Conservation (phyloP, 441 rosid species). For the Viola pubescens region DNA sequence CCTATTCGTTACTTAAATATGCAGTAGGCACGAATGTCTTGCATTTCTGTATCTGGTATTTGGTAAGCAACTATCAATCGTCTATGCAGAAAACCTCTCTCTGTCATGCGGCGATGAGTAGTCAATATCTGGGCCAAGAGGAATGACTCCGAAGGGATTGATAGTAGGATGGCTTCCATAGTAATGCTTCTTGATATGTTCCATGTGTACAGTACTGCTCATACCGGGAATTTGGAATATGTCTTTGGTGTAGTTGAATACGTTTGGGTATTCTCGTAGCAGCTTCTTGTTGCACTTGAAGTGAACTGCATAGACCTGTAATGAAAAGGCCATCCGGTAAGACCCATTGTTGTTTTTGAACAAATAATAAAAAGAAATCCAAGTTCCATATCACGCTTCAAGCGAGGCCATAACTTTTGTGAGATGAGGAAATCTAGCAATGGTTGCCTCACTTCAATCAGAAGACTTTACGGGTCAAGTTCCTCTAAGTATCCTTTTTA, state of each 20-base stretch:
- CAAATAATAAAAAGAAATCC: not conserved
- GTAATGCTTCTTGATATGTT: conserved; percentile 72
- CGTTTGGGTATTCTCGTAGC: conserved; percentile 64
- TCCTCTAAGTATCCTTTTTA: no score
- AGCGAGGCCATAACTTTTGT: not conserved
- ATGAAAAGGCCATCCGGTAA: not conserved
- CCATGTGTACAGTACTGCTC: conserved; percentile 58
- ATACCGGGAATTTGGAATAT: conserved; percentile 59
- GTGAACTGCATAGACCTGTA: conserved; percentile 76
- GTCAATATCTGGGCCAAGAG: conserved; percentile 57
- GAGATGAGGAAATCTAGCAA: not conserved
- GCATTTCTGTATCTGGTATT: not conserved
- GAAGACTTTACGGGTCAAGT: no score
- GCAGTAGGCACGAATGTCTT: not conserved
- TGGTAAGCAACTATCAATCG: not conserved
- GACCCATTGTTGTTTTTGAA: no score
- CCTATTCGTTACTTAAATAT: not conserved
- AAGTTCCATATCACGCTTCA: not conserved
- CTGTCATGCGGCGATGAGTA: conserved; percentile 57
- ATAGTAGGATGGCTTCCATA: conserved; percentile 84
- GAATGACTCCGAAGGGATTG: conserved; percentile 65
- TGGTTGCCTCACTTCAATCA: not conserved
- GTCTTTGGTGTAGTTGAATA: conserved; percentile 80
- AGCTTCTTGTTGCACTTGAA: conserved; percentile 91
- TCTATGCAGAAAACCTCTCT: conserved; percentile 36